Evolutionary conservation across 164 flowering plant genomes (phyloP).

Genomic region (Warburgia ugandensis): DNA sequence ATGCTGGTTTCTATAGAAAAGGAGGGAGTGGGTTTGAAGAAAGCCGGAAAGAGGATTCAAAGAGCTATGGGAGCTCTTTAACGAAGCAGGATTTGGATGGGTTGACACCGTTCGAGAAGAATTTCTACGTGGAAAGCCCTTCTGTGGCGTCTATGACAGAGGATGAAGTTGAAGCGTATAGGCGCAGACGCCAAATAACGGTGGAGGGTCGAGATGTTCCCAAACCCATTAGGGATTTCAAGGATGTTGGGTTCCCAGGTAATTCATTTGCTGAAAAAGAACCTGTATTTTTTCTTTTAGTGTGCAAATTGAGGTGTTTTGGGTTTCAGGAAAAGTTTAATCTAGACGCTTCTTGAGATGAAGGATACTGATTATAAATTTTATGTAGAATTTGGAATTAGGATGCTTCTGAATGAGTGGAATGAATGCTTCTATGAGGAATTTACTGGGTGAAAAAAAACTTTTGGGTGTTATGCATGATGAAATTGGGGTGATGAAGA

Average conservation of each 20-base stretch:
- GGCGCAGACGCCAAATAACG: constrained; percentile 66
- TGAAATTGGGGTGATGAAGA: too few species aligned
- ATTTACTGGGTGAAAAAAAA: too few species aligned
- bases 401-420: too few species aligned
- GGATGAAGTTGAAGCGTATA: constrained; percentile 76
- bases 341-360: neutral
- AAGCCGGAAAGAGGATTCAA: constrained; percentile 27
- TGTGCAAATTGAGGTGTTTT: neutral
- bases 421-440: too few species aligned
- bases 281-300: neutral
- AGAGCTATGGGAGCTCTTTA: constrained; percentile 33
- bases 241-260: constrained; percentile 91
- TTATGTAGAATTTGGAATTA: too few species aligned
- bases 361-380: too few species aligned
- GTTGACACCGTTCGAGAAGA: constrained; percentile 85
- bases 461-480: too few species aligned
- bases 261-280: neutral
- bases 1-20: constrained; percentile 49
- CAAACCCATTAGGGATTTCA: constrained; percentile 67
- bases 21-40: constrained; percentile 13
- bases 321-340: neutral
- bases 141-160: constrained; percentile 78
- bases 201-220: constrained; percentile 95
- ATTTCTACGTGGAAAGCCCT: constrained; percentile 76
- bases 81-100: constrained; percentile 74